Evolutionary conservation across 495 filamentous ascomycete species (phyloP).

Genomic region (Penicillium macrosclerotiorum): DNA sequence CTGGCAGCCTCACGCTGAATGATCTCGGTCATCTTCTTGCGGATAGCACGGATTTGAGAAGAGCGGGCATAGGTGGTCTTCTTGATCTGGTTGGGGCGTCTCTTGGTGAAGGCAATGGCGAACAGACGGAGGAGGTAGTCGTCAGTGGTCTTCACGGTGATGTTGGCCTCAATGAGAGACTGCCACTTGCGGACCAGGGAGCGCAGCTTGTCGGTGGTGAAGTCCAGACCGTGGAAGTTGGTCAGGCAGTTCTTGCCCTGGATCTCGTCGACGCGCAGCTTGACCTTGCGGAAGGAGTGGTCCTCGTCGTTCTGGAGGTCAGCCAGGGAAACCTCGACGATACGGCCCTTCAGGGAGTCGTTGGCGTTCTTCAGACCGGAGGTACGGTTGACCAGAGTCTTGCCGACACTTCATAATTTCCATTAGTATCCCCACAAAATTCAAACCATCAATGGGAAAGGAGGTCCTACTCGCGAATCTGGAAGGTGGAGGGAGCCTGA

Average conservation of each 20-base stretch:
- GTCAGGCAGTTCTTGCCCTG: constrained; percentile 99
- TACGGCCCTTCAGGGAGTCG: constrained; percentile 96
- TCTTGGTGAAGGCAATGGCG: constrained; percentile 98
- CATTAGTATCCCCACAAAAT: too few relatives aligned
- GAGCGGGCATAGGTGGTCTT: constrained; percentile 97
- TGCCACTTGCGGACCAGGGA: constrained; percentile 99
- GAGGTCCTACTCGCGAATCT: constrained; percentile 83
- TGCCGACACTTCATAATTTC: constrained; percentile 72
- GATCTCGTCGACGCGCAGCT: constrained; percentile 96
- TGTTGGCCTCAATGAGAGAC: constrained; percentile 96
- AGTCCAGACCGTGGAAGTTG: constrained; percentile 99
- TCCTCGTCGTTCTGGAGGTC: constrained; percentile 99
- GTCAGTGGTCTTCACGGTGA: constrained; percentile 99
- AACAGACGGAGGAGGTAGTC: constrained; percentile 98
- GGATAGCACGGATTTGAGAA: constrained; percentile 93
- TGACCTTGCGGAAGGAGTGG: constrained; percentile 98
- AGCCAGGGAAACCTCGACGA: constrained; percentile 97
- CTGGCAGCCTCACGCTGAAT: constrained; percentile 91
- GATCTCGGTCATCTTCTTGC: constrained; percentile 99
- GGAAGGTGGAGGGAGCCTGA: constrained; percentile 92
- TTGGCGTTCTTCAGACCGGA: constrained; percentile 99
- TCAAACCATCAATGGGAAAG: constrained; percentile 8
- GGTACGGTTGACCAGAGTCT: constrained; percentile 98
- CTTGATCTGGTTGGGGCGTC: constrained; percentile 98
- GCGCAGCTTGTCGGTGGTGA: constrained; percentile 99